These are phyloP conservation scores for Geotrichum bryndzae DNA, from an alignment of 1,139 yeast species.

Conservation along the genomic window DNA sequence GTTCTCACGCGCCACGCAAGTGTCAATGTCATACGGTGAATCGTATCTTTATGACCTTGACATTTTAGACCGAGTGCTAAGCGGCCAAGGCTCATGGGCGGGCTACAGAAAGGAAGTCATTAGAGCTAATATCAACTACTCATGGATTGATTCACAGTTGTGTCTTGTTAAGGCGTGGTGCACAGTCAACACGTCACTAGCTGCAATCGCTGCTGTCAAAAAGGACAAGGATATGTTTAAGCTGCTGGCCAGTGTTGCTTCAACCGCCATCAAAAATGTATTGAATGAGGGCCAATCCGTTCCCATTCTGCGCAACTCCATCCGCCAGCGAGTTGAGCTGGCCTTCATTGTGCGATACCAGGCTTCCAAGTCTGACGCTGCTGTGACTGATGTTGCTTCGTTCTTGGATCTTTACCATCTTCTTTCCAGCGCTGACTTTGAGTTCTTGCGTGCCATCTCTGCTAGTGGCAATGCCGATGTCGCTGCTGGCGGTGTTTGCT, in stretches of 20 bases:
- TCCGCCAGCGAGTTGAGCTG: slow-evolving; percentile 59
- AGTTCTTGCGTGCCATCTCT: slow-evolving; percentile 20
- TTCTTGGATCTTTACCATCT: slow-evolving; percentile 22
- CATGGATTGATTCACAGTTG: slow-evolving; percentile 61
- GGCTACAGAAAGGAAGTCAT: slow-evolving; percentile 49
- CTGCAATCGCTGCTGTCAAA: slow-evolving; percentile 39
- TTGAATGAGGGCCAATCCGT: slow-evolving; percentile 50
- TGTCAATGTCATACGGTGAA: slow-evolving; percentile 36
- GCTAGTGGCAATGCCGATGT: slow-evolving; percentile 8
- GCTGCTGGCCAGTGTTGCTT: slow-evolving; percentile 35
- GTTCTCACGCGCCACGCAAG: slow-evolving; percentile 36
- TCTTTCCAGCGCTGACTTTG: slow-evolving; percentile 25
- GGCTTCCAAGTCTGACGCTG: slow-evolving; percentile 32
- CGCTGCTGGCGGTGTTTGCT: slow-evolving; percentile 8
- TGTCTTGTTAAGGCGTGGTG: slow-evolving; percentile 71
- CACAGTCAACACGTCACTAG: slow-evolving; percentile 63
- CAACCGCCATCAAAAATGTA: slow-evolving; percentile 48
- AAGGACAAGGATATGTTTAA: slow-evolving; percentile 36
- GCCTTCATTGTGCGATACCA: slow-evolving; percentile 59
- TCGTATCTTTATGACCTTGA: slow-evolving; percentile 52
- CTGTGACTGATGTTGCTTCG: slow-evolving; percentile 18
- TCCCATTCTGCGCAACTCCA: slow-evolving; percentile 46
- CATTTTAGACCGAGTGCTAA: slow-evolving; percentile 57
- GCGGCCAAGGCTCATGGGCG: slow-evolving; percentile 46
- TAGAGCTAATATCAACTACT: slow-evolving; percentile 58